Conservation (phyloP, 225 moss, liverwort and hornwort genomes). For the Neckera pumila region DNA sequence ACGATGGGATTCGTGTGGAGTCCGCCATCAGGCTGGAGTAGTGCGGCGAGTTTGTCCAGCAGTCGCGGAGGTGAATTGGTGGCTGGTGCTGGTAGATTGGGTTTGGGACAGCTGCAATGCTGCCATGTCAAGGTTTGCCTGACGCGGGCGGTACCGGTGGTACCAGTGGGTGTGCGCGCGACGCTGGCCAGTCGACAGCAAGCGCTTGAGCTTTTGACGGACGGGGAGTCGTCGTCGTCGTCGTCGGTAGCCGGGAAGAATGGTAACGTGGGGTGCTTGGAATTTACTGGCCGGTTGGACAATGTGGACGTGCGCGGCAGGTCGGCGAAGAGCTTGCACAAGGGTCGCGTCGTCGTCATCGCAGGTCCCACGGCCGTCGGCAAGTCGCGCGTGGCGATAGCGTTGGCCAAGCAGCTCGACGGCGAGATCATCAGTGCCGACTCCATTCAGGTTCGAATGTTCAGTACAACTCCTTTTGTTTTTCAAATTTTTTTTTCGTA, state of each 20-base stretch:
- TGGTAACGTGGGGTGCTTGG: background rate
- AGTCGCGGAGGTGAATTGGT: background rate
- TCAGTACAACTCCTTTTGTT: background rate
- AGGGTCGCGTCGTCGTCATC: conserved; percentile 29
- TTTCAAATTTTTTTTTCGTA: background rate
- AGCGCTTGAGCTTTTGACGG: background rate
- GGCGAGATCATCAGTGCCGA: conserved; percentile 59
- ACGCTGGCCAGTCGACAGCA: background rate
- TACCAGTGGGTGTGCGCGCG: background rate
- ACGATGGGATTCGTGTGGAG: background rate
- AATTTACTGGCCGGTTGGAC: conserved; percentile 3
- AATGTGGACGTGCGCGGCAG: background rate
- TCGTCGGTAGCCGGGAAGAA: background rate
- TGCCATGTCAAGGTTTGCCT: background rate
- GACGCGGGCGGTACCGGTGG: background rate
- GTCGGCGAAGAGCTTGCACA: background rate
- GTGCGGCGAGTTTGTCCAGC: background rate
- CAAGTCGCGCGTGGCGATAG: conserved; percentile 41
- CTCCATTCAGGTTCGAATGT: conserved; percentile 29
- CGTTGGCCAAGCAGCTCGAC: conserved; percentile 29
- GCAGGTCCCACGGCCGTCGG: conserved; percentile 54
- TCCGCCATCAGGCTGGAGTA: background rate
- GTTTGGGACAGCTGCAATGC: background rate
- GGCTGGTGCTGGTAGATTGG: background rate
- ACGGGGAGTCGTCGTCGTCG: background rate